Evolutionary conservation across 163 green algal species (phyloP), one percentile per base, ranked within the genome.

Genomic region (Volvox carteri): DNA sequence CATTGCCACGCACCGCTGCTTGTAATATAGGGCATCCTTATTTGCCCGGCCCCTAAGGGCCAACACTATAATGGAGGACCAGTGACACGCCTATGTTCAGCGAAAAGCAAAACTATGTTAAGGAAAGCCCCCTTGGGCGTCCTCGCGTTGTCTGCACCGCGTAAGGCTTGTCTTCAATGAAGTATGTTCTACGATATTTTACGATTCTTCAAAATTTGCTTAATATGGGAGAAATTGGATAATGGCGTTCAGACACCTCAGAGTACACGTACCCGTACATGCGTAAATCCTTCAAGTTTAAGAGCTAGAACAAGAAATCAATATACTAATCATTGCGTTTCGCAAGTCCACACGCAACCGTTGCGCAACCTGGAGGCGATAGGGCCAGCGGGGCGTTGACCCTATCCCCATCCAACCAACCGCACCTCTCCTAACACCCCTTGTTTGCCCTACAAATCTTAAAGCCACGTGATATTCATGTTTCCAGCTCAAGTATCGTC

Each of bases 21-120:
- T 6, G 39, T 58, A 33, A 86, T 86, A 41, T 86, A 86, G n/a
- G 78, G 41, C 78, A 86, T 86, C 30, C 35, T 8, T 1, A 23
- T 6, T 65, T 65, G 25, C 35, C 77, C 3, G 77, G 42, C 54
- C 52, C 52, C 16, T 41, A 8, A 41, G 77, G 77, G 52, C 35
- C 50, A 21, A 52, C 33, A 2, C 7, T 33, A 35, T 48, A 48
- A 48, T 50, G 6, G 25, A 28, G 5, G 25, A 65, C 54, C 54
- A 65, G 54, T 65, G 54, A 65, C 2, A 19, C 54, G 28, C 54
- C 54, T 65, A 65, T 65, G 19, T 7, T 65, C 28, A 4, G n/a
- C 4, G 19, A 76, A n/a, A 12, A 70, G 58, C 19, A 70, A 12
- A 70, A 70, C 6, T 30, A 70, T 11, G 58, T 33, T 30, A 70